These are phyloP conservation scores for Ganoderma leucocontextum DNA, from an alignment of 1,284 basidiomycete genomes.

Conservation along the genomic window DNA sequence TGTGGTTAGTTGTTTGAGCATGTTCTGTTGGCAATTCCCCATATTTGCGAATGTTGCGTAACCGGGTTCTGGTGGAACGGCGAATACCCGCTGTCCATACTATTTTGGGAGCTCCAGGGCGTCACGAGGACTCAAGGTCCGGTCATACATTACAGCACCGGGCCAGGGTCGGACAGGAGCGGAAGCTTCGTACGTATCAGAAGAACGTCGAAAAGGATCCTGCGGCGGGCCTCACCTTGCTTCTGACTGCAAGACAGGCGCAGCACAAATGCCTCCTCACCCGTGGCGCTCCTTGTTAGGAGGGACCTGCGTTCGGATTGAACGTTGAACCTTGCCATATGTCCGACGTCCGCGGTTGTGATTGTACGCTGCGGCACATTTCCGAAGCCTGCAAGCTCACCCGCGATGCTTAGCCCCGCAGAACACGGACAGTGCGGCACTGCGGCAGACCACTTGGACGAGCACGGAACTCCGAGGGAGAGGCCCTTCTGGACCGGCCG, in stretches of 20 bases:
- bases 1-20: conserved; percentile 3
- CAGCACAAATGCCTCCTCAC: not conserved
- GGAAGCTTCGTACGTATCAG: conserved; percentile 2
- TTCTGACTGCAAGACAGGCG: not conserved
- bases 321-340: not conserved
- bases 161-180: not conserved
- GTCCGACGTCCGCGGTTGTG: not conserved
- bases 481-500: not conserved
- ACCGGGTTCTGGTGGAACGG: not conserved
- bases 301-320: not conserved
- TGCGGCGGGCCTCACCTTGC: not conserved
- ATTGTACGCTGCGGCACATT: not conserved
- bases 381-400: not conserved
- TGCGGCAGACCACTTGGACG: not conserved
- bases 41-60: not conserved
- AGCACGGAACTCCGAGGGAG: conserved; percentile 4
- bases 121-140: conserved; percentile 1
- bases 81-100: conserved; percentile 4
- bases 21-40: not conserved
- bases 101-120: not conserved
- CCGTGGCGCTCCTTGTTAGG: not conserved
- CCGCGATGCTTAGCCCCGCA: conserved; percentile 2
- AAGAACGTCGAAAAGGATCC: not conserved
- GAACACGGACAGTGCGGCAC: not conserved
- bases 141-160: conserved; percentile 1